Evolutionary conservation across 2,329 filamentous ascomycete species (phyloP).

Genomic region (Cryphonectria nitschkei): DNA sequence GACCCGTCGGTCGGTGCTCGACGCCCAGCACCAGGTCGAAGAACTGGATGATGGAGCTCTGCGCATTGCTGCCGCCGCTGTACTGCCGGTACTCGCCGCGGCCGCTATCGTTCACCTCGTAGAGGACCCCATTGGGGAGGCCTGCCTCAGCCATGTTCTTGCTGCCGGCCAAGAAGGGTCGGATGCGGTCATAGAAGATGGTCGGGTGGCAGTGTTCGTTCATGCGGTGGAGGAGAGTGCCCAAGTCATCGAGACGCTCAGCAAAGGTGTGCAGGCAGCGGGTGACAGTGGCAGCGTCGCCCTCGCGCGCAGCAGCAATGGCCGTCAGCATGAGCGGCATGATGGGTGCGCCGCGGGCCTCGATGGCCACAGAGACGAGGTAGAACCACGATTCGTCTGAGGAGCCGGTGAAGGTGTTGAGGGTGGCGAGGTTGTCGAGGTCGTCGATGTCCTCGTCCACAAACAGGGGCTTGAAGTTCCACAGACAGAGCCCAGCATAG

Average conservation of each 20-base stretch:
- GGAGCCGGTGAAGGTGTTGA: constrained; percentile 91
- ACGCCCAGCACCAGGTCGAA: constrained; percentile 92
- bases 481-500: constrained; percentile 87
- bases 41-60: constrained; percentile 96
- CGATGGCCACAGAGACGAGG: constrained; percentile 91
- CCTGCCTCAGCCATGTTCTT: constrained; percentile 98
- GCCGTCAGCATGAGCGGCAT: constrained; percentile 88
- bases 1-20: constrained; percentile 86
- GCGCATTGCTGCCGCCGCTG: constrained; percentile 92
- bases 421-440: constrained; percentile 84
- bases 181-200: constrained; percentile 93
- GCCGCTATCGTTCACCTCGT: constrained; percentile 74
- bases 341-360: constrained; percentile 85
- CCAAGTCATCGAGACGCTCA: constrained; percentile 85
- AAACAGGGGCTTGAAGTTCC: constrained; percentile 97
- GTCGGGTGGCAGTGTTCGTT: constrained; percentile 94
- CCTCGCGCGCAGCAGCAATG: constrained; percentile 75
- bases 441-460: constrained; percentile 78
- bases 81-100: constrained; percentile 76
- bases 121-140: constrained; percentile 82
- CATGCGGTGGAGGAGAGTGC: constrained; percentile 79
- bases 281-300: constrained; percentile 73
- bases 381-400: constrained; percentile 99
- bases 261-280: constrained; percentile 80
- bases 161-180: constrained; percentile 93